Percentiles rank a stretch among this genome's conserved stretches.
Evolutionary conservation across 306 rosid species (phyloP).

Genomic region (Acacia melanoxylon): DNA sequence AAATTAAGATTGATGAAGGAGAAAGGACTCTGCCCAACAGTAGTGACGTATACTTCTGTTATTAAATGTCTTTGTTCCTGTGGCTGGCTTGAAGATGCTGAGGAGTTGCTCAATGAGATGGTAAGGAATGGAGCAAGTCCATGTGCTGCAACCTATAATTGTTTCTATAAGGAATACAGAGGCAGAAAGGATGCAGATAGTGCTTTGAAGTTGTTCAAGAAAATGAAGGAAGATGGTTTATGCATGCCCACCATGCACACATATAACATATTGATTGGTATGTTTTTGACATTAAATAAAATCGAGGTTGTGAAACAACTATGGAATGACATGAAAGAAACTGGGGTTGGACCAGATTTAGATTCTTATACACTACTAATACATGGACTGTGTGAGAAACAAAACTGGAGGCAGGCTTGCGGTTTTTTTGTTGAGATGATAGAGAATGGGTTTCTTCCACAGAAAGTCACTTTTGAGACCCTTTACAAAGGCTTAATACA

Average conservation of each 20-base stretch:
- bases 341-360: conserved; percentile 76
- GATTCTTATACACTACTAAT: conserved; percentile 73
- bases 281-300: conserved; percentile 61
- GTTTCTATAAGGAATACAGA: conserved; percentile 78
- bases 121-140: conserved; percentile 65
- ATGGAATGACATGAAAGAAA: conserved; percentile 75
- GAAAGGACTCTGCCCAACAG: conserved; percentile 69
- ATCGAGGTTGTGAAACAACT: conserved; percentile 54
- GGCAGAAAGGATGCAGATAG: conserved; percentile 67
- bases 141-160: conserved; percentile 69
- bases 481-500: conserved; percentile 83
- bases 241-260: conserved; percentile 64
- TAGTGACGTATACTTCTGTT: conserved; percentile 76
- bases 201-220: conserved; percentile 74
- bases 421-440: conserved; percentile 87
- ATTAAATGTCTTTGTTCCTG: conserved; percentile 81
- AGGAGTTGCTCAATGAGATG: conserved; percentile 72
- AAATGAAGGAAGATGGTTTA: conserved; percentile 66
- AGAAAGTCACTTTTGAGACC: conserved; percentile 78
- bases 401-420: conserved; percentile 84
- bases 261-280: conserved; percentile 57
- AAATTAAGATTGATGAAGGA: conserved; percentile 68
- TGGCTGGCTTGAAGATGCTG: conserved; percentile 81
- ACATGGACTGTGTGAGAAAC: conserved; percentile 71
- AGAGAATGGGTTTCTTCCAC: conserved; percentile 91